phyloP scores from a whole-genome alignment of 1,284 basidiomycete genomes.

The Naganishia sp. region DNA sequence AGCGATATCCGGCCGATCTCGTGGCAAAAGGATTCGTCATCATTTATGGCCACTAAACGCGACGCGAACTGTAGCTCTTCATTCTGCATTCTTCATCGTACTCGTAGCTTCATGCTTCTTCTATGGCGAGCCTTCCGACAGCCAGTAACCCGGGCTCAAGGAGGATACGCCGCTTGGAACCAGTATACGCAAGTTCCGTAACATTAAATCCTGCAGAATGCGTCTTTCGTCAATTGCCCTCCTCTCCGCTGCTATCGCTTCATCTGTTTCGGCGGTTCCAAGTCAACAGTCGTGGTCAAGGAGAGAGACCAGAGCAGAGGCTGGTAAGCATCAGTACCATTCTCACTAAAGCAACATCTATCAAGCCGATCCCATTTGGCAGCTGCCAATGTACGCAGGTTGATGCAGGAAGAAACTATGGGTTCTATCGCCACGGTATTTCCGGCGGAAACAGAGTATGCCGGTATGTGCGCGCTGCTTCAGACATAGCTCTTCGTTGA shows the following conservation, averaged over 20 bases:
- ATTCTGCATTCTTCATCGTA: too few species aligned
- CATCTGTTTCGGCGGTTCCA: background rate
- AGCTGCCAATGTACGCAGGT: constrained; percentile 38
- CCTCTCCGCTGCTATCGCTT: background rate
- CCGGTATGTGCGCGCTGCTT: constrained; percentile 37
- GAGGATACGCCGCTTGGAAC: too few species aligned
- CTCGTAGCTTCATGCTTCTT: too few species aligned
- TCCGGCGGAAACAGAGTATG: constrained; percentile 40
- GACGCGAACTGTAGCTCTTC: too few species aligned
- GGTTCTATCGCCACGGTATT: constrained; percentile 50
- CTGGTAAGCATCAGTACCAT: background rate
- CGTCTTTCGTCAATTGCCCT: background rate
- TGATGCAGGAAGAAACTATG: constrained; percentile 40
- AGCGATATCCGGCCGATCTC: background rate
- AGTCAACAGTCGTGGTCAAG: constrained; percentile 12
- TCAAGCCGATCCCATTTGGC: background rate
- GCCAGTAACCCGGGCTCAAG: too few species aligned
- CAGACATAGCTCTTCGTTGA: constrained; percentile 2
- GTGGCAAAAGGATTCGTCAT: too few species aligned
- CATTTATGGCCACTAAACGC: too few species aligned
- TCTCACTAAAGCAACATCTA: background rate
- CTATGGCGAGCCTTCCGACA: too few species aligned
- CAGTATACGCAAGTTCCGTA: too few species aligned
- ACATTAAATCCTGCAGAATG: too few species aligned
- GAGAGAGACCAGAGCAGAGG: constrained; percentile 16